phyloP scores from a whole-genome alignment of 208 protist species.

The Lotmaria passim region DNA sequence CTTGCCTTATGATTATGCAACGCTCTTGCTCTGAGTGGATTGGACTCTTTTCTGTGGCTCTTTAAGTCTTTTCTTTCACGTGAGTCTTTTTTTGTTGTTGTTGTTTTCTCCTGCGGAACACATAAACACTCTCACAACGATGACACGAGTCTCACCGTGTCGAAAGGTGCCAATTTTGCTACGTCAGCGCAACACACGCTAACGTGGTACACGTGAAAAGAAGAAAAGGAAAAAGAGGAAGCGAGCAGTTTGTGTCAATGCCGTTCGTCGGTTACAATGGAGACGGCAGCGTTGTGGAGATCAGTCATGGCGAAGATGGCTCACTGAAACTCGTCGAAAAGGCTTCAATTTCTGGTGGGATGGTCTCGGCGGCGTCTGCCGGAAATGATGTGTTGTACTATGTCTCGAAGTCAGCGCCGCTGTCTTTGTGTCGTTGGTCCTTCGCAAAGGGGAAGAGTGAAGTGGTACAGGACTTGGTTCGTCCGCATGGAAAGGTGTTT shows the following conservation, averaged over 20 bases:
- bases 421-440: conserved; percentile 33
- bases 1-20: too few species aligned
- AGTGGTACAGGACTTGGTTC: conserved; percentile 25
- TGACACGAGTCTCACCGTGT: too few species aligned
- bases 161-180: too few species aligned
- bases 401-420: conserved; percentile 28
- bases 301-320: conserved; percentile 1
- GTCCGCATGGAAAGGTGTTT: conserved; percentile 41
- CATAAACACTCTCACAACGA: too few species aligned
- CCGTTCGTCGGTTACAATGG: conserved; percentile 29
- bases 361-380: conserved; percentile 35
- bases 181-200: not conserved
- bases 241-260: not conserved
- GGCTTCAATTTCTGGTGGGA: conserved; percentile 12
- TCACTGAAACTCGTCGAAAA: conserved; percentile 9
- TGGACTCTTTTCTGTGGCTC: too few species aligned
- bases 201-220: not conserved
- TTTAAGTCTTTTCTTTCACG: too few species aligned
- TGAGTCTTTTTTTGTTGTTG: too few species aligned
- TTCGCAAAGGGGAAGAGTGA: conserved; percentile 12
- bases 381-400: conserved; percentile 55
- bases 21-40: too few species aligned
- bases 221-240: not conserved
- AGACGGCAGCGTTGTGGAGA: conserved; percentile 26
- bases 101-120: too few species aligned